Conservation (phyloP, 169 alveolate genomes). For the Miamiensis avidus region DNA sequence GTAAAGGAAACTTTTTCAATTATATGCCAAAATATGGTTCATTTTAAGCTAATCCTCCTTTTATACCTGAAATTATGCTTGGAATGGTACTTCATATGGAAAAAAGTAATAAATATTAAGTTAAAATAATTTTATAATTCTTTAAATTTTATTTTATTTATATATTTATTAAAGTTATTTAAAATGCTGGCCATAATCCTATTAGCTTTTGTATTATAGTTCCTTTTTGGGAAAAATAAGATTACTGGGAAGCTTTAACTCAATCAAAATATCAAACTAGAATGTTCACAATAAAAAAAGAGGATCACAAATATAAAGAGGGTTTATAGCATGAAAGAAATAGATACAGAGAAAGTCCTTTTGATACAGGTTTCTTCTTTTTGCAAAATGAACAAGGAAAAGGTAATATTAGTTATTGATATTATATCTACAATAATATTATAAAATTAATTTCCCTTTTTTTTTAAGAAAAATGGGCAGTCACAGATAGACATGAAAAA, state of each 20-base stretch:
- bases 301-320: not conserved
- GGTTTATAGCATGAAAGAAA: not conserved
- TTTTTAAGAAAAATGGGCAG: not conserved
- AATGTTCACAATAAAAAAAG: not conserved
- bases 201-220: not conserved
- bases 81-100: not conserved
- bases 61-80: not conserved
- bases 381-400: not conserved
- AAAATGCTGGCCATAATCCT: not conserved
- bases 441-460: not conserved
- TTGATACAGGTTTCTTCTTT: not conserved
- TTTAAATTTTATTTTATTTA: too few relatives aligned
- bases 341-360: not conserved
- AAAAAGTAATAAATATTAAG: not conserved
- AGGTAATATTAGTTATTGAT: not conserved
- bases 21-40: not conserved
- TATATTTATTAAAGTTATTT: too few relatives aligned
- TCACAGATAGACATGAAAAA: too few relatives aligned
- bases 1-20: slow-evolving; percentile 5
- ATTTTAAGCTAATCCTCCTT: slow-evolving; percentile 21
- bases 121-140: not conserved
- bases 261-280: not conserved
- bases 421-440: not conserved
- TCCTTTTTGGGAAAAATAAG: not conserved
- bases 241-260: not conserved